These are phyloP conservation scores for Coemansia sp. DNA, from an alignment of 192 early-diverging fungal species.

Conservation along the genomic window DNA sequence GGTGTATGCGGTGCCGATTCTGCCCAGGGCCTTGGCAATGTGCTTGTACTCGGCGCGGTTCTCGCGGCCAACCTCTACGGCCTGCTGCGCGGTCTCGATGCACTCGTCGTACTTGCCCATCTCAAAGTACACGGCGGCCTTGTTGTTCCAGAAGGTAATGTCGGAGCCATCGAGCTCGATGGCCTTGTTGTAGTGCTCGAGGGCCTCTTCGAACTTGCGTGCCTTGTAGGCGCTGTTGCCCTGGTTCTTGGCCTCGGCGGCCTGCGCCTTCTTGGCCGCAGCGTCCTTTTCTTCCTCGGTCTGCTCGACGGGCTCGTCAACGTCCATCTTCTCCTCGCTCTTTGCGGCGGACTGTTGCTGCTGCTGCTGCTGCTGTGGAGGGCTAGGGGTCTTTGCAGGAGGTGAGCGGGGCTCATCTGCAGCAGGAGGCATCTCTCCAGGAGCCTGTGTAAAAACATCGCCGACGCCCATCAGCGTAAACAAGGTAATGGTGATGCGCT, in stretches of 20 bases:
- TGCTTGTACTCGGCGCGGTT: constrained; percentile 90
- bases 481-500: constrained; percentile 75
- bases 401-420: constrained; percentile 7
- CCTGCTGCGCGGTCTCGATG: constrained; percentile 88
- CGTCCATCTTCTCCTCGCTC: constrained; percentile 32
- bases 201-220: constrained; percentile 82
- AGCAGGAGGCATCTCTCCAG: constrained; percentile 16
- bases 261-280: constrained; percentile 66
- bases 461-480: constrained; percentile 74
- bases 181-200: constrained; percentile 87
- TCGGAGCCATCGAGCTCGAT: constrained; percentile 87
- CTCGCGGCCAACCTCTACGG: constrained; percentile 89
- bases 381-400: constrained; percentile 5
- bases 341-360: constrained; percentile 10
- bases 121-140: constrained; percentile 94
- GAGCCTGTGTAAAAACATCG: constrained; percentile 41
- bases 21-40: constrained; percentile 89
- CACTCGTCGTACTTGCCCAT: constrained; percentile 88
- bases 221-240: constrained; percentile 93
- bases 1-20: constrained; percentile 85
- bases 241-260: constrained; percentile 72
- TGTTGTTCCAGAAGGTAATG: constrained; percentile 92
- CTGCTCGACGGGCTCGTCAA: constrained; percentile 30
- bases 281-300: constrained; percentile 60
- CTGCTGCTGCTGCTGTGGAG: constrained; percentile 21